Base-by-base conservation (phyloP, 73 alveolate species). In the Stentor coeruleus region DNA sequence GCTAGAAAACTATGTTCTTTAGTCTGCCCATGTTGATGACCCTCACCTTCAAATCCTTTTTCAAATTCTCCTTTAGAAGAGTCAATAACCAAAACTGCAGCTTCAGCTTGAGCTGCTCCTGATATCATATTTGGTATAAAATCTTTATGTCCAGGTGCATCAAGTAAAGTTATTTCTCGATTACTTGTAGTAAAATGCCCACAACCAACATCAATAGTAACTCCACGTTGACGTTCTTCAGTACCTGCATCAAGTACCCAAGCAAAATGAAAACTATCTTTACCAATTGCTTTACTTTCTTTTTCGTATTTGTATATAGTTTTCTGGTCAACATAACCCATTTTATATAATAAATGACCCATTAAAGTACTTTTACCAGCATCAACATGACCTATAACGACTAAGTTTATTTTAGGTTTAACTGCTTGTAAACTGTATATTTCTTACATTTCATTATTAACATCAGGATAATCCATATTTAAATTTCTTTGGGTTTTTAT, bases 101-200 rank as follows among this genome's bases (percentile, higher is more conserved):
- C 92, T 83, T 96, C 99, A 20, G 99, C 99, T 59, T 93, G 83
- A 2, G 96, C 88, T 2, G 99, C 98, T 3, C 99, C 99, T 36
- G 98, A 86, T 58, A 98, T 95, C 99, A 98, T 97, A 87, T 93
- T 93, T 3, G 99, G 99, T 15, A 97, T 97, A 79, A 96, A 98
- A 91, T 98, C 99, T 72, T 86, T 72, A 83, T 98, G 99, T 33
- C 99, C 99, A 6, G 99, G 99, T 31, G 99, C 99, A 87, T 98
- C 99, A 80, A 98, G 83, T 2, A 98, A 91, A 55, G 93, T 82
- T 66, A 94, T 77, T 36, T 89, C 87, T 86, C 90, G 89, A 66
- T 72, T 87, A 41, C 89, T 88, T 49, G 98, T 90, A 3, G 82
- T 41, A 84, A 96, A 95, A 81, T 87, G 91, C 83, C 95, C 95